Percentiles rank a stretch among this genome's conserved stretches.
Evolutionary conservation across 1,284 basidiomycete species (phyloP).

Genomic region (Puccinia horiana): DNA sequence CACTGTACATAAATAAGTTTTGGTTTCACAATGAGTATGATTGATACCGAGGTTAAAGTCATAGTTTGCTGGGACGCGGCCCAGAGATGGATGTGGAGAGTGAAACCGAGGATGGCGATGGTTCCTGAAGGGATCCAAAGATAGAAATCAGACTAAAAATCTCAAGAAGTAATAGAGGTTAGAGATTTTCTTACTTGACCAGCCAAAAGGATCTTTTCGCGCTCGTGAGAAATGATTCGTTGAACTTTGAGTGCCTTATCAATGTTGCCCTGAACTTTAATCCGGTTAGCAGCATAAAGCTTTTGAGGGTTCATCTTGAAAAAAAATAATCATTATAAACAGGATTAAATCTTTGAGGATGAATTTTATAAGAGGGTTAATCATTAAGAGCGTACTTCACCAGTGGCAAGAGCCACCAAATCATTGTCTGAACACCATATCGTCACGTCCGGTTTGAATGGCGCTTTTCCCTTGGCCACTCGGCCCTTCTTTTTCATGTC

Average conservation of each 20-base stretch:
- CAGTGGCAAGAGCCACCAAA: slow-evolving; percentile 42
- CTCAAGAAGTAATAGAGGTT: not conserved
- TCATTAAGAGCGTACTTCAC: slow-evolving; percentile 16
- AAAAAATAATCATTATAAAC: not conserved
- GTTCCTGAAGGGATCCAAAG: slow-evolving; percentile 14
- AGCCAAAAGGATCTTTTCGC: slow-evolving; percentile 45
- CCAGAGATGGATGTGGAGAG: slow-evolving; percentile 8
- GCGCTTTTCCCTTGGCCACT: slow-evolving; percentile 44
- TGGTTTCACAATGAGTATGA: not conserved
- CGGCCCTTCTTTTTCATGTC: slow-evolving; percentile 48
- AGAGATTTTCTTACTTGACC: slow-evolving; percentile 19
- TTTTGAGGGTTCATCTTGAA: slow-evolving; percentile 46
- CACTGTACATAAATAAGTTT: not conserved
- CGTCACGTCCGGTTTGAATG: slow-evolving; percentile 45
- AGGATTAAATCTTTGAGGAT: not conserved
- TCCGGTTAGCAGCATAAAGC: slow-evolving; percentile 47
- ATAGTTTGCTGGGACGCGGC: slow-evolving; percentile 10
- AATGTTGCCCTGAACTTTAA: slow-evolving; percentile 47
- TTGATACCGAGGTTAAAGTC: not conserved
- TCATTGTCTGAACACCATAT: slow-evolving; percentile 48
- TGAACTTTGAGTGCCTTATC: slow-evolving; percentile 46
- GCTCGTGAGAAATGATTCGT: slow-evolving; percentile 42
- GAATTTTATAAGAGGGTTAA: not conserved
- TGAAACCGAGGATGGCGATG: slow-evolving; percentile 15
- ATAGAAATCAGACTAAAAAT: not conserved